Evolutionary conservation across 106 monocot species (phyloP).

Genomic region (Acanthochlamys bracteata): DNA sequence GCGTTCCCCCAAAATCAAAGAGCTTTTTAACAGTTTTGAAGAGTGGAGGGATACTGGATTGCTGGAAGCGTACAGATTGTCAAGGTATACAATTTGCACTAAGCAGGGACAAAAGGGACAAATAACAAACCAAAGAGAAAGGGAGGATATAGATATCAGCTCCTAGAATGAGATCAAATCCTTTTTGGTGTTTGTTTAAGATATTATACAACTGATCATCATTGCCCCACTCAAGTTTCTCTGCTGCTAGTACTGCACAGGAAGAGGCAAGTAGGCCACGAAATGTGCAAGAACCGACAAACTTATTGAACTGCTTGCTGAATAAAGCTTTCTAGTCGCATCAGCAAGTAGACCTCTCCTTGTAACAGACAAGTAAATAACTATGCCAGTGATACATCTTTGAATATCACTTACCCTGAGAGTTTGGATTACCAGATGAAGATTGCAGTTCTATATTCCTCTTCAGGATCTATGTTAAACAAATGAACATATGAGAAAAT

Average conservation of each 20-base stretch:
- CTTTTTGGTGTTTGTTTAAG: slow-evolving; percentile 46
- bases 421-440: slow-evolving; percentile 24
- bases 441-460: slow-evolving; percentile 66
- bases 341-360: background rate
- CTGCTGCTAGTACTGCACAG: slow-evolving; percentile 44
- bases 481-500: background rate
- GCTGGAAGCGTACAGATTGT: slow-evolving; percentile 77
- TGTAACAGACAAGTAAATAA: background rate
- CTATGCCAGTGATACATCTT: background rate
- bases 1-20: slow-evolving; percentile 22
- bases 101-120: background rate
- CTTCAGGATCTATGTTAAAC: slow-evolving; percentile 36
- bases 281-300: too few relatives aligned
- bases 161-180: slow-evolving; percentile 92
- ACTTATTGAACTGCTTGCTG: background rate
- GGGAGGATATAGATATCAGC: slow-evolving; percentile 98
- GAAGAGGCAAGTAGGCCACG: background rate
- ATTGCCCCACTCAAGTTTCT: slow-evolving; percentile 91
- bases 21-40: slow-evolving; percentile 72
- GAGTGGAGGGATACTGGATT: slow-evolving; percentile 72
- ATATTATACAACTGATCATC: slow-evolving; percentile 38
- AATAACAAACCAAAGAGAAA: background rate
- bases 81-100: slow-evolving; percentile 29
- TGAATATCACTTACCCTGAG: slow-evolving; percentile 27
- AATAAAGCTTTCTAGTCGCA: background rate